Evolutionary conservation across 2,329 filamentous ascomycete genomes (phyloP), one percentile per base, ranked within the genome.

Genomic region (Hypoxylon sp.): DNA sequence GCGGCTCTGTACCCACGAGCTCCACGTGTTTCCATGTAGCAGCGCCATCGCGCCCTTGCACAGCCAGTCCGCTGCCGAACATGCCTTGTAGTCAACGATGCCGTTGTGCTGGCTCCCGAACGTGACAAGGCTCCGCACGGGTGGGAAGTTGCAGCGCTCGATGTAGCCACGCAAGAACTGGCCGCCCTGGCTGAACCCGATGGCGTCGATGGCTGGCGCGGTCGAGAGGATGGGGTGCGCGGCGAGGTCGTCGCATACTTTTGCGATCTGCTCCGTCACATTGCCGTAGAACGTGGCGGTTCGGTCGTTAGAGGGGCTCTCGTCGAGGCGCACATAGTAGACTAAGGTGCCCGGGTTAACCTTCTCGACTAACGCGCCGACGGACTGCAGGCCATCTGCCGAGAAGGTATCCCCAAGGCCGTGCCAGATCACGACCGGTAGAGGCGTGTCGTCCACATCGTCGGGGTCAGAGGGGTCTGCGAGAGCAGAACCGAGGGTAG

Each of bases 351-450:
- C 93, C 0, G 93, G 93, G 79, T 97, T 88, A 61, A 88, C 82
- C 51, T 86, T 78, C 62, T 93, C 85, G 68, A 91, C 91, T 50
- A 97, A 85, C n/a, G 85, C 80, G 68, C 87, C 91, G 30, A 97
- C 85, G 56, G 84, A 78, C 71, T 87, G 85, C 58, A 98, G 84
- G 61, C 94, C 93, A 32, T 93, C 89, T 68, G 88, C 87, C 54
- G 88, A 86, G 80, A 89, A 96, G 77, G 89, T 86, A 79, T 96
- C 92, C 73, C 88, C 89, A 9, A 89, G 82, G 24, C 87, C 96
- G 79, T 99, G 96, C 96, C 96, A 99, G 80, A 99, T 92, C 64
- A 99, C 86, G 33, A 99, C 84, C 0, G 96, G 96, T 28, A 97
- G 86, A 2, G 92, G 93, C n/a, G 86, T 89, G 70, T 89, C 86